Evolutionary conservation across 75 land plant genomes (phyloP), one percentile per base, ranked within the genome.

Genomic region (Sequoia sempervirens): DNA sequence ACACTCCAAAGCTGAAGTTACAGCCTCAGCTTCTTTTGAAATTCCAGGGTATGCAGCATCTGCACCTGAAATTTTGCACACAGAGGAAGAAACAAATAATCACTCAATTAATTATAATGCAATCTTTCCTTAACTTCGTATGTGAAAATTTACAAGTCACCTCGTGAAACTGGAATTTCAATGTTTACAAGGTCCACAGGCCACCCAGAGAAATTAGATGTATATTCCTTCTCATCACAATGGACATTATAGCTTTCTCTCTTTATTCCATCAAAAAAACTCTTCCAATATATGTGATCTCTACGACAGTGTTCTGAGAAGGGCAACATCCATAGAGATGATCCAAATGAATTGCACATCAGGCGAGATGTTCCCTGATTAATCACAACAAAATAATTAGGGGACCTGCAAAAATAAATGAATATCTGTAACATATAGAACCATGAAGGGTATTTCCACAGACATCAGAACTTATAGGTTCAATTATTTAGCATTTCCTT

Each of bases 281-380:
- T 88, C 66, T 91, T 93, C 89, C 85, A 88, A 73, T 84, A 88
- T 46, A n/a, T 75, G 74, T 85, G 84, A 84, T 95, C 92, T 72
- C 87, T 89, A 69, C 86, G 89, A 88, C 96, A 93, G 75, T 94
- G 82, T 83, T 89, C 87, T 79, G 99, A 94, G 87, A 98, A 94
- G 75, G 98, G 99, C 86, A 92, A 84, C 94, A 94, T 93, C 99
- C 99, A 98, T 58, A 94, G 74, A 61, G 95, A 91, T 47, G 99
- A 96, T 79, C 90, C 94, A 90, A 98, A 98, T 79, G 99, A 93
- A 87, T 94, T 94, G 89, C 87, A 90, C 96, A 98, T 88, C 85
- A 93, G 30, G 28, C 99, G 87, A 79, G 98, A 94, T 85, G 99
- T 94, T 88, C 99, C 99, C 98, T 97, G 91, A 56, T 82, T 41